Evolutionary conservation across 1,284 basidiomycete species (phyloP), one percentile per base, ranked within the genome.

Genomic region (Ganoderma boninense): DNA sequence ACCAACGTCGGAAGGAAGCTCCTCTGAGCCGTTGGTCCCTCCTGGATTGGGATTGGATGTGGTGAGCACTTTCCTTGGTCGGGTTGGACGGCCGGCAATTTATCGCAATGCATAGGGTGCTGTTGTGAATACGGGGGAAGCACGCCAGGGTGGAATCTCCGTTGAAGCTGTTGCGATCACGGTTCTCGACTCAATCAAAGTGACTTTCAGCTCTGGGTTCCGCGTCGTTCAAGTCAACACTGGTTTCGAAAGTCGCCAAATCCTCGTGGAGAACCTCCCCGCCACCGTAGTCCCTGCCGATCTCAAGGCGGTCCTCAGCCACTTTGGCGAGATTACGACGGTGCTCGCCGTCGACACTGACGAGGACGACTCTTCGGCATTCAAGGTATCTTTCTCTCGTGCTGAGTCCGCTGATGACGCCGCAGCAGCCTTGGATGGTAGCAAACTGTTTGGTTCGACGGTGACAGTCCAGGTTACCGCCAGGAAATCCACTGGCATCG

Each of bases 331-430:
- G n/a, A 82, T 89, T 4, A 74, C 81, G 0, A 82, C 82, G 0
- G 62, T 90, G 4, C 77, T 76, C 59, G 70, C 84, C 1, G 81
- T 80, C 0, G 78, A 77, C 0, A 46, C 65, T 7, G 20, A 44
- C 13, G 46, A 52, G 1, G 63, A 62, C 0, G 72, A 56, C 16
- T 73, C 57, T 14, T 64, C 69, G 0, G 69, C 77, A 2, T 84
- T 82, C 42, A 84, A 80, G 64, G 86, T 83, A 0, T 84, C 84
- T 8, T 90, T 89, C 66, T 76, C 83, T 0, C 83, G 79, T 38
- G 73, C 86, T 11, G 77, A 79, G 0, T 85, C 87, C 44, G 91
- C 90, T 0, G 80, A 82, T 3, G 77, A 83, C n/a, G 91, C 89
- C 0, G 85, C 82, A 26, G 77, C 82, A 0, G 75, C 80, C 1